Evolutionary conservation across 2,329 filamentous ascomycete species (phyloP).

Genomic region (Triangularia setosa): DNA sequence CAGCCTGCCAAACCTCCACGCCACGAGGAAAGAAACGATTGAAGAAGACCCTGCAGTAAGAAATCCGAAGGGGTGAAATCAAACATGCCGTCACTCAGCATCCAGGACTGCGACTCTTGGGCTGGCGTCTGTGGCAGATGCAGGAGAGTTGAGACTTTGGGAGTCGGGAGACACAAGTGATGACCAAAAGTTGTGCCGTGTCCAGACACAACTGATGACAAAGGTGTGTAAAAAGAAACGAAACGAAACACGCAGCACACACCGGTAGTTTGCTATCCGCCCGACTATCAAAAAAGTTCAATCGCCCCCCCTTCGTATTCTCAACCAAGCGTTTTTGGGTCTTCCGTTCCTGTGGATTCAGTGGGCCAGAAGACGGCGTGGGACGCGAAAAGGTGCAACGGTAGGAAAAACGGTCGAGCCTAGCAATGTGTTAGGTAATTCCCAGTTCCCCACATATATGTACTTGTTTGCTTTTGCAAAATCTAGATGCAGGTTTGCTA

Average conservation of each 20-base stretch:
- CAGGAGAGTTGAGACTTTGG: background rate
- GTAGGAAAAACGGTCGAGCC: background rate
- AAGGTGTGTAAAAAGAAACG: background rate
- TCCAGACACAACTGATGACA: background rate
- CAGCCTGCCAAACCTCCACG: background rate
- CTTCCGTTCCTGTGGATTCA: background rate
- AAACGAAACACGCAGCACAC: background rate
- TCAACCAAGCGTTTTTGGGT: background rate
- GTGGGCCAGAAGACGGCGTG: background rate
- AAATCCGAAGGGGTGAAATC: background rate
- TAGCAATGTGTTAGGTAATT: background rate
- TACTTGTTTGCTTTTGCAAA: constrained; percentile 12
- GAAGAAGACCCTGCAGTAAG: background rate
- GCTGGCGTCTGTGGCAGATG: background rate
- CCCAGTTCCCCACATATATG: background rate
- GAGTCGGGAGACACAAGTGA: background rate
- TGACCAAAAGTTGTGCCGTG: background rate
- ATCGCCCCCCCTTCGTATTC: background rate
- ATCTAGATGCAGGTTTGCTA: constrained; percentile 8
- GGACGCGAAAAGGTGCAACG: background rate
- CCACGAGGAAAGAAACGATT: background rate
- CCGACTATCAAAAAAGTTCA: background rate
- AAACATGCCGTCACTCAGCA: background rate
- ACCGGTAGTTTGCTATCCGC: background rate
- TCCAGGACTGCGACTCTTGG: background rate